Evolutionary conservation across 2,329 filamentous ascomycete species (phyloP).

Genomic region (Fusarium denticulatum): DNA sequence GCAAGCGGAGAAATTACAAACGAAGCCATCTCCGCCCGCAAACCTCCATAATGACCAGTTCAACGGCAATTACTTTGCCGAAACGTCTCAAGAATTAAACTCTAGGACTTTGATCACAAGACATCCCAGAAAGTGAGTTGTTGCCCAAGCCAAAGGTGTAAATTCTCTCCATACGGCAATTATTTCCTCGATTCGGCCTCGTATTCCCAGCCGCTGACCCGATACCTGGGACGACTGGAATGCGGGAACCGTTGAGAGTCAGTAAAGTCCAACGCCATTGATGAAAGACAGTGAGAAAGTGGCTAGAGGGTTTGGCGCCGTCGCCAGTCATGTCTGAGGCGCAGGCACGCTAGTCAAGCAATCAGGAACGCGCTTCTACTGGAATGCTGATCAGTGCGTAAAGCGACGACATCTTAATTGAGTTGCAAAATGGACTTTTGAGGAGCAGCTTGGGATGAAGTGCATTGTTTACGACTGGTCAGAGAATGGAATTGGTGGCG

Average conservation of each 20-base stretch:
- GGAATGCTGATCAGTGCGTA: background rate
- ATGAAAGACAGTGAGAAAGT: background rate
- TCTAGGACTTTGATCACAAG: background rate
- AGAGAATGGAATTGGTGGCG: background rate
- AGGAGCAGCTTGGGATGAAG: no score
- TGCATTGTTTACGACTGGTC: background rate
- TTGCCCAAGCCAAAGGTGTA: background rate
- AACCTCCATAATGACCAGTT: background rate
- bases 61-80: background rate
- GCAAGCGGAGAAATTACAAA: background rate
- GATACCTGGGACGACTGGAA: background rate
- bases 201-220: background rate
- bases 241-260: background rate
- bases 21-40: background rate
- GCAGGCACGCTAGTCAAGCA: background rate
- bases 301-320: conserved; percentile 8
- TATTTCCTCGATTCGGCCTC: background rate
- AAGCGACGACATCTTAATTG: background rate
- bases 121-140: background rate
- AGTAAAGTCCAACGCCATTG: background rate
- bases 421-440: no score
- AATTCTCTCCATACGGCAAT: background rate
- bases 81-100: background rate
- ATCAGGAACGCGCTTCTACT: conserved; percentile 6
- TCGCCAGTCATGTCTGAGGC: background rate